phyloP scores from a whole-genome alignment of 1,139 yeast genomes.

The Protomyces arabidopsidicola region DNA sequence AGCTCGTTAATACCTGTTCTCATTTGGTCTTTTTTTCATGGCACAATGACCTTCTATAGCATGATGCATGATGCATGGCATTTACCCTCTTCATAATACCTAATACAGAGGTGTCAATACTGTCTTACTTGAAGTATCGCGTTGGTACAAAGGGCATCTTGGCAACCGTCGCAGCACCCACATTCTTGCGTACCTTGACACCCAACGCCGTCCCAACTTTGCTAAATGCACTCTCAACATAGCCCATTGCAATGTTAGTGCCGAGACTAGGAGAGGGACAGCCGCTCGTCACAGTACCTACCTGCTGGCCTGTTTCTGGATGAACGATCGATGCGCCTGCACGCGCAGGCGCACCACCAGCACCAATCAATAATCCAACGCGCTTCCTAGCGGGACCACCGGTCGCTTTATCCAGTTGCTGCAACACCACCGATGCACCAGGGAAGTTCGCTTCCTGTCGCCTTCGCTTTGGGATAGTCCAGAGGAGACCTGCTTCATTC shows the following conservation, averaged over 20 bases:
- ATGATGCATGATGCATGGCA: neutral
- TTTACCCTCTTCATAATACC: neutral
- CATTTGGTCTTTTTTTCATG: neutral
- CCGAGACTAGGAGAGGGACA: conserved; percentile 81
- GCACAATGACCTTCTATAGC: neutral
- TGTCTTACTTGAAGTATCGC: conserved; percentile 53
- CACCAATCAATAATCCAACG: conserved; percentile 53
- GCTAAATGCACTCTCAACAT: conserved; percentile 64
- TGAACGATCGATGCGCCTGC: conserved; percentile 61
- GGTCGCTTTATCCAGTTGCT: conserved; percentile 63
- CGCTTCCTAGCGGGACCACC: conserved; percentile 55
- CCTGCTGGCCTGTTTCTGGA: conserved; percentile 42
- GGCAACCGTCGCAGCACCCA: conserved; percentile 65
- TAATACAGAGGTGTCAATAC: no score
- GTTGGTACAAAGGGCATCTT: conserved; percentile 82
- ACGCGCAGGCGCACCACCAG: conserved; percentile 90
- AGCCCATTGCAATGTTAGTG: conserved; percentile 83
- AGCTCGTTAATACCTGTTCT: neutral
- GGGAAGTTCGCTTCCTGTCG: conserved; percentile 62
- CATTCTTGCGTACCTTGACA: conserved; percentile 78
- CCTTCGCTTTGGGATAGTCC: conserved; percentile 84
- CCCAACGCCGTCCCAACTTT: conserved; percentile 72
- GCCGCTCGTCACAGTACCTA: conserved; percentile 85
- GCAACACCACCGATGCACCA: conserved; percentile 66
- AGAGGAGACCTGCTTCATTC: conserved; percentile 76